phyloP scores from a whole-genome alignment of 2,329 filamentous ascomycete species.

The Trichoderma oligosporum region DNA sequence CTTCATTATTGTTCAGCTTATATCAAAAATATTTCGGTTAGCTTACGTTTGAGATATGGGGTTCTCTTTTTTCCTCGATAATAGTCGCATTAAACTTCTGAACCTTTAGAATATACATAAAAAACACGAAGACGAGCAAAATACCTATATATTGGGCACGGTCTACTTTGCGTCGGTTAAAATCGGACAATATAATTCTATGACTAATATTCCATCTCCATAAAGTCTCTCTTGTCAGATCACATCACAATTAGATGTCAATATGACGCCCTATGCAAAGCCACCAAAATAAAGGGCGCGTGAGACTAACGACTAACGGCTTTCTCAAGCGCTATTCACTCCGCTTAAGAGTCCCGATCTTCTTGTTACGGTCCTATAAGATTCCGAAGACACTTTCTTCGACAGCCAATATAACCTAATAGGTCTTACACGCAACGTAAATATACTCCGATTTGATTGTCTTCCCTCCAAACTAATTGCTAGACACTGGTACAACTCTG shows the following conservation, averaged over 20 bases:
- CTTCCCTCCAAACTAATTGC: too few species aligned
- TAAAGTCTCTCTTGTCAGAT: neutral
- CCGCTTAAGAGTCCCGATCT: too few species aligned
- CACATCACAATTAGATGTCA: too few species aligned
- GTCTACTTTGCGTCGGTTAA: neutral
- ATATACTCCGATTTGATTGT: too few species aligned
- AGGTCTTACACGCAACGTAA: too few species aligned
- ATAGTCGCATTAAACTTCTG: too few species aligned
- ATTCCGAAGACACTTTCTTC: too few species aligned
- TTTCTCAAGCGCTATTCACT: neutral
- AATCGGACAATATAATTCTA: neutral
- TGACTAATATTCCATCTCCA: neutral
- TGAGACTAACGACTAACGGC: neutral
- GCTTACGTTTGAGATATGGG: neutral
- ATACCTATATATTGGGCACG: neutral
- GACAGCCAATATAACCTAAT: too few species aligned
- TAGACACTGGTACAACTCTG: too few species aligned
- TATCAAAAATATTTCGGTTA: neutral
- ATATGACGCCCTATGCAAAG: neutral
- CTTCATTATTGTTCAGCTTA: conserved; percentile 15
- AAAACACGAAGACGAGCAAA: neutral
- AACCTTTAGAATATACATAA: too few species aligned
- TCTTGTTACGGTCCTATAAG: too few species aligned
- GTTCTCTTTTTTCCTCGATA: too few species aligned
- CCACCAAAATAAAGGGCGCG: neutral